Evolutionary conservation across 2,329 filamentous ascomycete genomes (phyloP).

Genomic region (Neopestalotiopsis clavispora): DNA sequence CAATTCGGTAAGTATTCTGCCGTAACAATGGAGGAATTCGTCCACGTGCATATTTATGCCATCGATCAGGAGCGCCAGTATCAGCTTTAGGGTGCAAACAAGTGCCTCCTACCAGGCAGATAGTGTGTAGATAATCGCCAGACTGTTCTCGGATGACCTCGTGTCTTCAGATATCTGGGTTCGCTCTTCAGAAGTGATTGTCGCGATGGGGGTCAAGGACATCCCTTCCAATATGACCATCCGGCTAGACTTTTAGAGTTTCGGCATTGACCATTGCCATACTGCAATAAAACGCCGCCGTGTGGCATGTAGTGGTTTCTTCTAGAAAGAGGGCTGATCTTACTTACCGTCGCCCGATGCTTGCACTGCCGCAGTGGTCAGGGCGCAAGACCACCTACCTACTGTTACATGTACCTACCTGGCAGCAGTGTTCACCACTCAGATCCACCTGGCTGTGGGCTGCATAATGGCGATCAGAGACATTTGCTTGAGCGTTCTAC

Average conservation of each 20-base stretch:
- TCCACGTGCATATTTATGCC: not conserved
- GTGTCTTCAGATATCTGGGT: not conserved
- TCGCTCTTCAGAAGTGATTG: not conserved
- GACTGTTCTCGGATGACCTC: not conserved
- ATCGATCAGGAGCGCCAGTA: not conserved
- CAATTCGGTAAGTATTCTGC: not conserved
- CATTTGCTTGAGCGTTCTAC: not conserved
- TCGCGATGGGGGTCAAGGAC: not conserved
- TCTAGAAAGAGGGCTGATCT: constrained; percentile 1
- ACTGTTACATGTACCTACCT: not conserved
- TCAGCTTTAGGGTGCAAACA: not conserved
- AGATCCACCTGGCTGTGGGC: not conserved
- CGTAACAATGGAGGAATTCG: not conserved
- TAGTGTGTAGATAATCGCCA: not conserved
- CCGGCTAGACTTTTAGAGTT: not conserved
- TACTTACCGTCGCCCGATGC: not conserved
- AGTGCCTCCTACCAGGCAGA: not conserved
- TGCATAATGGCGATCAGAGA: not conserved
- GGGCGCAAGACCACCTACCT: not conserved
- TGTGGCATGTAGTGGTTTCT: constrained; percentile 1
- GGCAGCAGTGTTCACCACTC: not conserved
- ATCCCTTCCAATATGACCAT: not conserved
- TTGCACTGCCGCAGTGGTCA: not conserved
- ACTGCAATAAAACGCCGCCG: not conserved
- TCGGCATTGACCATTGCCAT: constrained; percentile 3